A percentile compares a stretch with the other conserved stretches of the same genome.
Conservation (phyloP, 768 basidiomycete genomes). For the Boletus pseudo-olivaceus region DNA sequence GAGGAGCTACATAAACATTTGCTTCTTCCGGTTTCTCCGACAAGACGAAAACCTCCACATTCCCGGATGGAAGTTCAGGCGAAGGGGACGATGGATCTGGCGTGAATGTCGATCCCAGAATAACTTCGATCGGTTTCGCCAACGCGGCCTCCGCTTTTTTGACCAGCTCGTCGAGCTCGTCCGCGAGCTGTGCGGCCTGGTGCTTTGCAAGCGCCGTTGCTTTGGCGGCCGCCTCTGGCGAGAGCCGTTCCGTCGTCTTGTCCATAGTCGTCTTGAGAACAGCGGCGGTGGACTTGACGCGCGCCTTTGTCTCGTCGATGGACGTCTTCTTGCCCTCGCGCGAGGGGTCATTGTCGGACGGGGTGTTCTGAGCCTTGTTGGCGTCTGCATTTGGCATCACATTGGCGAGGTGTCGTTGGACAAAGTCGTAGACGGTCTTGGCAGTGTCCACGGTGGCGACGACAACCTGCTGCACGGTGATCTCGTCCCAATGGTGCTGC, state of each 20-base stretch:
- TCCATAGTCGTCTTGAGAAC: slow-evolving; percentile 49
- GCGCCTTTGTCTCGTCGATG: slow-evolving; percentile 42
- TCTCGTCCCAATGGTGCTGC: slow-evolving; percentile 69
- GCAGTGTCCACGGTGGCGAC: slow-evolving; percentile 49
- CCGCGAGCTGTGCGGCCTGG: slow-evolving; percentile 49
- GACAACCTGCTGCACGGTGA: slow-evolving; percentile 60
- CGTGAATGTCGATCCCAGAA: slow-evolving; percentile 20
- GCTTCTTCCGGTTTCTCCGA: slow-evolving; percentile 24
- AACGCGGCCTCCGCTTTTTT: slow-evolving; percentile 72
- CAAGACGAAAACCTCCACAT: slow-evolving; percentile 26
- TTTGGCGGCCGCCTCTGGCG: slow-evolving; percentile 30
- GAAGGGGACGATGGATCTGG: slow-evolving; percentile 25
- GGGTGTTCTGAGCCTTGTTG: slow-evolving; percentile 28
- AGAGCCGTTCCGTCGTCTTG: slow-evolving; percentile 32
- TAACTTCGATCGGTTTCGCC: slow-evolving; percentile 36
- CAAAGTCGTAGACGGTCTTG: slow-evolving; percentile 47
- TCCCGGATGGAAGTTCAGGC: slow-evolving; percentile 21
- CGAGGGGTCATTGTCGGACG: slow-evolving; percentile 29
- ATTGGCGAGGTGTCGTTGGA: slow-evolving; percentile 43
- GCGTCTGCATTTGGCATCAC: slow-evolving; percentile 33
- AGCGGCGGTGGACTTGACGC: slow-evolving; percentile 39
- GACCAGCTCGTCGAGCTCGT: slow-evolving; percentile 66
- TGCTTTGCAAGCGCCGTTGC: slow-evolving; percentile 42
- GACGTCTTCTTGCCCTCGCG: slow-evolving; percentile 37
- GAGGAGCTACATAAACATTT: slow-evolving; percentile 55